Conservation (phyloP, 768 basidiomycete species). For the Termitomyces sp. region DNA sequence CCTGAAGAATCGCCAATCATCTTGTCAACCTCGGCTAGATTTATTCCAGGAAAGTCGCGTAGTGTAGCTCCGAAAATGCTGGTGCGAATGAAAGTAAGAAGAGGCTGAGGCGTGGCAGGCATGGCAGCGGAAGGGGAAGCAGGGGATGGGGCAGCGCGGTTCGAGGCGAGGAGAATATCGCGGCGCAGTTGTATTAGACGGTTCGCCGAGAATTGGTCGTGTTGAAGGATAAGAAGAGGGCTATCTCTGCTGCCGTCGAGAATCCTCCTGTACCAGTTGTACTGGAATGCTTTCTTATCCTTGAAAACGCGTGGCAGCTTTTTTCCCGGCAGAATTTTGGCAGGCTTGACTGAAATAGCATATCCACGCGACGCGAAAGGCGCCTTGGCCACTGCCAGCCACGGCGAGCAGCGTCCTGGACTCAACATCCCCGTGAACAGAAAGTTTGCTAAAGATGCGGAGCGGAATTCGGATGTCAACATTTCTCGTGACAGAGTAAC, state of each 20-base stretch:
- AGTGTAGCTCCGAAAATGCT: conserved; percentile 77
- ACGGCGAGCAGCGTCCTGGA: conserved; percentile 24
- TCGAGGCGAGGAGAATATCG: conserved; percentile 56
- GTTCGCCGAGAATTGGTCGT: conserved; percentile 67
- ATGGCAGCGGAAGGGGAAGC: conserved; percentile 23
- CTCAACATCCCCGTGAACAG: conserved; percentile 13
- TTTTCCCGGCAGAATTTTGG: conserved; percentile 48
- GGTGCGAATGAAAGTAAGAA: conserved; percentile 68
- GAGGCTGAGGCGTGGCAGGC: conserved; percentile 20
- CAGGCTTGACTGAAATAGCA: conserved; percentile 51
- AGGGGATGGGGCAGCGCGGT: conserved; percentile 36
- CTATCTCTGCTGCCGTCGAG: conserved; percentile 49
- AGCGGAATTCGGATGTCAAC: conserved; percentile 14
- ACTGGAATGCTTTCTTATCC: conserved; percentile 77
- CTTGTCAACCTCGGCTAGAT: conserved; percentile 38
- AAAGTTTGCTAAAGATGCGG: conserved; percentile 1
- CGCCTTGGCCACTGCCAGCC: conserved; percentile 18
- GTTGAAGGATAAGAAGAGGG: conserved; percentile 75
- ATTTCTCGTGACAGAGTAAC: conserved; percentile 17
- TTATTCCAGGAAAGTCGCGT: conserved; percentile 51
- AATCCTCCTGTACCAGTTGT: conserved; percentile 72
- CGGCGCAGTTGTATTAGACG: conserved; percentile 64
- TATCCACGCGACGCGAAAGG: conserved; percentile 35
- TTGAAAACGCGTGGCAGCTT: conserved; percentile 62
- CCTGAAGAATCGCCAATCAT: conserved; percentile 58